Evolutionary conservation across 805 yeast genomes (phyloP).

Genomic region (Groenewaldozyma tartarivorans): DNA sequence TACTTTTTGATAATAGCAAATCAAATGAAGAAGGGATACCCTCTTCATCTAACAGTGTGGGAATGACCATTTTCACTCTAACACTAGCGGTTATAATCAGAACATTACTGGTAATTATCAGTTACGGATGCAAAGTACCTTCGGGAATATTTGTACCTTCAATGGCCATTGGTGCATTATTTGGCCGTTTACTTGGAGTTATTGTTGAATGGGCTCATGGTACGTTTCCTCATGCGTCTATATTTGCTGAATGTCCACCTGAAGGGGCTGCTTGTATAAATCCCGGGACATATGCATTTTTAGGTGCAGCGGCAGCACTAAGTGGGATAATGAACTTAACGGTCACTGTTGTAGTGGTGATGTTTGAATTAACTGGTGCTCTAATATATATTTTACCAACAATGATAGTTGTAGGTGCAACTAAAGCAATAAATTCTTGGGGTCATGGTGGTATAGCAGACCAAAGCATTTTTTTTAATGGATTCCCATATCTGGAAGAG

Average conservation of each 20-base stretch:
- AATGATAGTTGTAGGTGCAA: constrained; percentile 88
- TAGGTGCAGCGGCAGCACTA: constrained; percentile 93
- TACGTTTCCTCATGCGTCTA: constrained; percentile 27
- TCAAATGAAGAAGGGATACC: constrained; percentile 16
- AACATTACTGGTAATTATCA: constrained; percentile 60
- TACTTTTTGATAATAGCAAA: constrained; percentile 63
- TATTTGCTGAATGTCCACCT: constrained; percentile 33
- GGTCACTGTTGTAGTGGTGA: constrained; percentile 84
- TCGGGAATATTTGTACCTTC: constrained; percentile 56
- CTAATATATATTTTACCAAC: constrained; percentile 84
- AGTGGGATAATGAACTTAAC: constrained; percentile 92
- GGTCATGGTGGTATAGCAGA: constrained; percentile 92
- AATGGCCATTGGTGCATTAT: constrained; percentile 54
- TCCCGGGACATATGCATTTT: constrained; percentile 89
- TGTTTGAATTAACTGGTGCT: constrained; percentile 95
- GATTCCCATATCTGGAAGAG: constrained; percentile 69
- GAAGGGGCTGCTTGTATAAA: constrained; percentile 52
- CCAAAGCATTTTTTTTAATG: constrained; percentile 83
- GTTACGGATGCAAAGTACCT: constrained; percentile 62
- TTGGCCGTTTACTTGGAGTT: constrained; percentile 44
- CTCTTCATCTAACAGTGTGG: constrained; percentile 15
- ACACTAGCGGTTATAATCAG: constrained; percentile 64
- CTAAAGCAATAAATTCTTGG: constrained; percentile 65
- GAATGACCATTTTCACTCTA: constrained; percentile 40
- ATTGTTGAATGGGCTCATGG: constrained; percentile 34